A percentile compares a stretch with the other conserved stretches of the same genome.
Conservation (phyloP, 73 alveolate species). For the Tetrahymena malaccensis region DNA sequence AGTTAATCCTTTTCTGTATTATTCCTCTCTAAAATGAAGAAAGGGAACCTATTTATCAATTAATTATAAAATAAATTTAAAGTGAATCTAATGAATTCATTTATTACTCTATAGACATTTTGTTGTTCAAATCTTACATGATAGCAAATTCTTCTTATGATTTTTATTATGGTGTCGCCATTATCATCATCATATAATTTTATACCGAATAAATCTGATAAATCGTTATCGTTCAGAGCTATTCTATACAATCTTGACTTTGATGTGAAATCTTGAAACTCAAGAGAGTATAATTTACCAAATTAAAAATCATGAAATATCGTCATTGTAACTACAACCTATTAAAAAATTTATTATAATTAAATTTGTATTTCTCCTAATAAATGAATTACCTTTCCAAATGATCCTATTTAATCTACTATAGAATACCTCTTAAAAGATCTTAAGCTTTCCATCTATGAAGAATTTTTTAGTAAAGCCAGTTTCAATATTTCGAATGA, state of each 20-base stretch:
- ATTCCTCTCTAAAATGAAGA: not conserved
- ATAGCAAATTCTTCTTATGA: not conserved
- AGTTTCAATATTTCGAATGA: not conserved
- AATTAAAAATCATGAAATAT: not conserved
- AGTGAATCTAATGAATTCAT: too few relatives aligned
- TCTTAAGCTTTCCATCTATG: not conserved
- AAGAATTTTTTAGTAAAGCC: not conserved
- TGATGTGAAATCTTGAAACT: not conserved
- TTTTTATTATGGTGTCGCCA: not conserved
- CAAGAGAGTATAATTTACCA: not conserved
- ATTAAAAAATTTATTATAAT: not conserved
- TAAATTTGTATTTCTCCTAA: not conserved
- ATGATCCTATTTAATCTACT: not conserved
- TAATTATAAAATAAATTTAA: not conserved
- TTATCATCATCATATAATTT: not conserved
- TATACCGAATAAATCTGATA: not conserved
- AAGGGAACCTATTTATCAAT: not conserved
- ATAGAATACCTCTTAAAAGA: not conserved
- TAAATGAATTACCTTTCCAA: not conserved
- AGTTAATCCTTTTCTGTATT: not conserved
- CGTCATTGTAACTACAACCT: not conserved
- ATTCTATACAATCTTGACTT: not conserved
- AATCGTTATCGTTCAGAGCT: not conserved
- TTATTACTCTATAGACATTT: not conserved
- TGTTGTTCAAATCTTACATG: not conserved